Conservation (phyloP, 345 rosid species). For the Combretum micranthum region DNA sequence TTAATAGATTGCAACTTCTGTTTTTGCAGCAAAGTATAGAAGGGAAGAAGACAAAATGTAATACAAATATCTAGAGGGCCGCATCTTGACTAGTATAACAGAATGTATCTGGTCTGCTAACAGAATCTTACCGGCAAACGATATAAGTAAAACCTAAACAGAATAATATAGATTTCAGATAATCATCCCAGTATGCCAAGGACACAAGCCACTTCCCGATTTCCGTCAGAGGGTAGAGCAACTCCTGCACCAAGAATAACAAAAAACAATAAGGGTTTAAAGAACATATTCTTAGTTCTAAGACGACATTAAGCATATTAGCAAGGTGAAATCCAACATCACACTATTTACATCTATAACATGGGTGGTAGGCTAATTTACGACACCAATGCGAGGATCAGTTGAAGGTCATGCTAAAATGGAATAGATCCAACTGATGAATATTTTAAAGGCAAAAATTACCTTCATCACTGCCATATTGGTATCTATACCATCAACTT, state of each 20-base stretch:
- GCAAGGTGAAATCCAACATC: not conserved
- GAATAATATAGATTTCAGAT: slow-evolving; percentile 58
- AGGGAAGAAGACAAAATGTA: too few relatives aligned
- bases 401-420: too few relatives aligned
- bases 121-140: slow-evolving; percentile 51
- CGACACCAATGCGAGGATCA: too few relatives aligned
- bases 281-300: not conserved
- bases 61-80: not conserved
- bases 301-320: not conserved
- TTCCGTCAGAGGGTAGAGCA: slow-evolving; percentile 64
- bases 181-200: slow-evolving; percentile 70
- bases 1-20: too few relatives aligned
- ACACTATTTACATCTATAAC: too few relatives aligned
- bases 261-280: not conserved
- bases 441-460: slow-evolving; percentile 7
- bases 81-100: not conserved
- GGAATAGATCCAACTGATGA: not conserved
- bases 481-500: slow-evolving; percentile 91
- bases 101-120: not conserved
- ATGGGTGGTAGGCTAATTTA: too few relatives aligned
- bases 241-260: slow-evolving; percentile 43
- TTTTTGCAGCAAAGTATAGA: too few relatives aligned
- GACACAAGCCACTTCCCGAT: slow-evolving; percentile 50
- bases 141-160: slow-evolving; percentile 51
- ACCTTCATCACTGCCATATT: slow-evolving; percentile 99